Percentiles rank a stretch among this genome's conserved stretches.
Evolutionary conservation across 2,329 filamentous ascomycete species (phyloP).

Genomic region (Graphilbum fragrans): DNA sequence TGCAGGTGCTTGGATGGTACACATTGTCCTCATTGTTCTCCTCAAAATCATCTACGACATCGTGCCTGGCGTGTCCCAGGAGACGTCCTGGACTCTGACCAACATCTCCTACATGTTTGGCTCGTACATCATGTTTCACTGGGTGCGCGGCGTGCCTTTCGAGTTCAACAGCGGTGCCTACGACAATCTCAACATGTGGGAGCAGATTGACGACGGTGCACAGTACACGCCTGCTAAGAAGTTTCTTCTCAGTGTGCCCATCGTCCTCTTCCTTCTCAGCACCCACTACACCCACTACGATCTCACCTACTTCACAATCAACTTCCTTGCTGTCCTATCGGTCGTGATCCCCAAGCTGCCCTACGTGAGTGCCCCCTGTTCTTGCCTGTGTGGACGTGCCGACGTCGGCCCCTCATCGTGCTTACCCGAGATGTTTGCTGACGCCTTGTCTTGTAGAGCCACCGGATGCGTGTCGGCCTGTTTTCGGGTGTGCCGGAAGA

Average conservation of each 20-base stretch:
- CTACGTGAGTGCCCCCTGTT: slow-evolving; percentile 49
- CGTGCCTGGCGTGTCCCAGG: slow-evolving; percentile 89
- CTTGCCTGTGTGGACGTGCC: background rate
- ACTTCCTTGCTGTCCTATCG: slow-evolving; percentile 81
- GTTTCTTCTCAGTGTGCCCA: slow-evolving; percentile 88
- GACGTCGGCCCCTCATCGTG: background rate
- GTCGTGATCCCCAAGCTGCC: slow-evolving; percentile 96
- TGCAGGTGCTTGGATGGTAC: slow-evolving; percentile 91
- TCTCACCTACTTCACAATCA: slow-evolving; percentile 91
- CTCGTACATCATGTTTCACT: slow-evolving; percentile 99
- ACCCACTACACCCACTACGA: slow-evolving; percentile 99
- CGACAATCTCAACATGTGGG: slow-evolving; percentile 99
- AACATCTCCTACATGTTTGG: slow-evolving; percentile 99
- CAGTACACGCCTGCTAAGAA: slow-evolving; percentile 99
- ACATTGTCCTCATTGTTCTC: slow-evolving; percentile 80
- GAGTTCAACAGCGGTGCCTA: slow-evolving; percentile 98
- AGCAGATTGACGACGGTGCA: slow-evolving; percentile 97
- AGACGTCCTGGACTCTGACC: slow-evolving; percentile 96
- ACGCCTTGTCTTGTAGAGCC: slow-evolving; percentile 40
- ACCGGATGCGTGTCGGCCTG: slow-evolving; percentile 64
- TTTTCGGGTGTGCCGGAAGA: slow-evolving; percentile 61
- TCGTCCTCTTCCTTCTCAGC: slow-evolving; percentile 87
- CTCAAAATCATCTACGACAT: slow-evolving; percentile 97
- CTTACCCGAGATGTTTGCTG: background rate
- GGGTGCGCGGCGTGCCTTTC: slow-evolving; percentile 93